Evolutionary conservation across 192 early-diverging fungal genomes (phyloP), one percentile per base, ranked within the genome.

Genomic region (Rhizoclosmatium globosum): DNA sequence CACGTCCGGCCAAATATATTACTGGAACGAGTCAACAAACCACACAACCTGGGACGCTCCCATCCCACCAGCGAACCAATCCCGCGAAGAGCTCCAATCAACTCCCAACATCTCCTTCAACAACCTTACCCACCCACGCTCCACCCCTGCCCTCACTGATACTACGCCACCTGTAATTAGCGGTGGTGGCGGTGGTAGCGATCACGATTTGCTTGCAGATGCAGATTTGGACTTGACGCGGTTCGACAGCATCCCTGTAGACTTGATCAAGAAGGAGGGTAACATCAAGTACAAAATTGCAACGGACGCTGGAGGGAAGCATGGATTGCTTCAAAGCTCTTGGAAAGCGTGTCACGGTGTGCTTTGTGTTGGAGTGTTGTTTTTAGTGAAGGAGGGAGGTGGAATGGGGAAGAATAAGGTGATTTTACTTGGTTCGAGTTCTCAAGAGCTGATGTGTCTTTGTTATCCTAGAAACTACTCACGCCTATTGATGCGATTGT

Each of bases 21-120:
- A 85, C 74, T 90, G 89, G 89, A 88, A 88, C 76, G 68, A 50
- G 41, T 53, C 60, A 7, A 86, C 87, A 7, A 84, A 82, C 48
- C 82, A 87, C 61, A 85, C 83, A 4, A 44, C 81, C 11, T 90
- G 89, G 89, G 77, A 82, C 0, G 59, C 76, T 9, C 84, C 86
- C 1, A 46, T 21, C 15, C 4, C 60, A 39, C 15, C 48, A 7
- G 17, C 41, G 4, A 15, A 23, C 60, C 15, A 70, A 73, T 44
- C 53, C 46, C 17, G 50, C 61, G 64, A 62, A 58, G 45, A 39
- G 7, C 2, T 38, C 41, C 6, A 47, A 46, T 4, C 69, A 53
- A 39, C 80, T 67, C 48, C 80, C 75, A 39, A 74, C 74, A 4
- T 69, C 75, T 31, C 57, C 57, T 45, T 68, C 59, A 70, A 71